Base-by-base conservation (phyloP, 352 stramenopile genomes). In the Aphanomyces astaci region DNA sequence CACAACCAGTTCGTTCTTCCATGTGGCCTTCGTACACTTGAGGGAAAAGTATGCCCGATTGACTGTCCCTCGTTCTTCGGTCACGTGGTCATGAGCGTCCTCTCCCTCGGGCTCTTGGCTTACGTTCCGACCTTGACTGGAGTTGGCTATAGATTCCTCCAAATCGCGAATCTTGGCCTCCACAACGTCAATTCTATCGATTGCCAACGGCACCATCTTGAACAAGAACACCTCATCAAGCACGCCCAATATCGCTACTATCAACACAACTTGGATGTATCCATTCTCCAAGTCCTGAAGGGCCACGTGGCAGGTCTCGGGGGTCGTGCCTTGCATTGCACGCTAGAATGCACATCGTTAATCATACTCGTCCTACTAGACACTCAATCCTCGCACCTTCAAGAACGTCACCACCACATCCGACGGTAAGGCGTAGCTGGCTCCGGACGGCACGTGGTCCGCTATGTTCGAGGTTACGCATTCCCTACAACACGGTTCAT, bases 81-180 rank as follows among this genome's bases (percentile, higher is more conserved):
- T n/a, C n/a, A n/a, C n/a, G n/a, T n/a, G n/a, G n/a, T n/a, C n/a
- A n/a, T n/a, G n/a, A n/a, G n/a, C n/a, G n/a, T n/a, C n/a, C n/a
- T n/a, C n/a, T n/a, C n/a, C n/a, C n/a, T n/a, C n/a, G n/a, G n/a
- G n/a, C n/a, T n/a, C n/a, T n/a, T n/a, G n/a, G n/a, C n/a, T n/a
- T n/a, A n/a, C n/a, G n/a, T n/a, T n/a, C n/a, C n/a, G n/a, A n/a
- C n/a, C n/a, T n/a, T n/a, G n/a, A n/a, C n/a, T n/a, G n/a, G n/a
- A n/a, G n/a, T n/a, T n/a, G n/a, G n/a, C n/a, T n/a, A n/a, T n/a
- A n/a, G n/a, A n/a, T 55, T 55, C 48, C 25, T 55, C 19, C 48
- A 55, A 55, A 28, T 55, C 48, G 48, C 48, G 48, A 28, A 55
- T 55, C 48, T 55, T 55, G 48, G 48, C 48, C 25, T 55, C 48